Evolutionary conservation across 306 rosid genomes (phyloP).

Genomic region (Cicer chorassanicum): DNA sequence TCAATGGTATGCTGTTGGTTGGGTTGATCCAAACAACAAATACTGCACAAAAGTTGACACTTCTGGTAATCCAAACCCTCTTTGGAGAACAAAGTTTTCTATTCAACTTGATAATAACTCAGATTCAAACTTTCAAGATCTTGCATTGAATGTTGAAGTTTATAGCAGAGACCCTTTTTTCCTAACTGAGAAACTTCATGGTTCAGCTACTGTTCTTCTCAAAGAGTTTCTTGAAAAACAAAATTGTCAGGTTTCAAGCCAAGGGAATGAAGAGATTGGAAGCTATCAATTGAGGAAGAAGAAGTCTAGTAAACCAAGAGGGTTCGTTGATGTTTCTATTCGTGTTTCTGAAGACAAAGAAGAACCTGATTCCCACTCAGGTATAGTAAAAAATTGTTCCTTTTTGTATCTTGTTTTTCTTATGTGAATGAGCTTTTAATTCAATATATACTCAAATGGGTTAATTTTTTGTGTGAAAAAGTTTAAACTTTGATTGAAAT

Average conservation of each 20-base stretch:
- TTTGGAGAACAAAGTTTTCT: constrained; percentile 83
- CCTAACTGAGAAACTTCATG: constrained; percentile 75
- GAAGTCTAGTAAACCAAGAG: constrained; percentile 70
- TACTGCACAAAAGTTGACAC: constrained; percentile 73
- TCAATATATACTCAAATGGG: constrained; percentile 8
- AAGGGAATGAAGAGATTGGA: constrained; percentile 62
- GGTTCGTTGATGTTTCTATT: constrained; percentile 75
- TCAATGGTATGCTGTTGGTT: constrained; percentile 87
- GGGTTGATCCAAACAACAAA: constrained; percentile 74
- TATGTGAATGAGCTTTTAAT: not conserved
- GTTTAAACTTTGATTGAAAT: constrained; percentile 15
- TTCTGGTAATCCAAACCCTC: constrained; percentile 76
- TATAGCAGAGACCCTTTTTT: constrained; percentile 78
- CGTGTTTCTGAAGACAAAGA: constrained; percentile 64
- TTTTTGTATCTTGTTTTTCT: not conserved
- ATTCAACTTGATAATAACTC: constrained; percentile 58
- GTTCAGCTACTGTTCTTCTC: constrained; percentile 70
- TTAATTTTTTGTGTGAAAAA: constrained; percentile 4
- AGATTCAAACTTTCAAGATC: constrained; percentile 54
- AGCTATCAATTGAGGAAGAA: constrained; percentile 76
- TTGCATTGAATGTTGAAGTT: constrained; percentile 66
- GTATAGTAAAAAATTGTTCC: constrained; percentile 39
- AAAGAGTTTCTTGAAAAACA: constrained; percentile 72
- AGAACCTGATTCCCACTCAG: constrained; percentile 53
- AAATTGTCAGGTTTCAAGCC: constrained; percentile 47